These are phyloP conservation scores for Tulasnella sp. DNA, from an alignment of 768 basidiomycete genomes.

Conservation along the genomic window DNA sequence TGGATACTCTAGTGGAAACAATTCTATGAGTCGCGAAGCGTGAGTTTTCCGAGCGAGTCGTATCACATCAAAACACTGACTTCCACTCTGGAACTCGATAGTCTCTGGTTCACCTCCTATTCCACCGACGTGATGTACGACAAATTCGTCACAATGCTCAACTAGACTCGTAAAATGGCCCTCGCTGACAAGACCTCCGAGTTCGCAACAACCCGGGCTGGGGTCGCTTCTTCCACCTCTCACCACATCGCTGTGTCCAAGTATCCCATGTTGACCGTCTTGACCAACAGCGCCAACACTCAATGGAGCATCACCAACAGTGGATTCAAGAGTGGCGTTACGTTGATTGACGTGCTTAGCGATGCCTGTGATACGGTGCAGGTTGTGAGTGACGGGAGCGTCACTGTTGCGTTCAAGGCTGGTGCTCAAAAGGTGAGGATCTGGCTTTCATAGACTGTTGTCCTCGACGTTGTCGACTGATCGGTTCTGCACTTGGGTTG, in stretches of 20 bases:
- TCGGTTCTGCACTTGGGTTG: not conserved
- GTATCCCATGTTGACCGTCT: constrained; percentile 13
- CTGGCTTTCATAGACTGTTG: not conserved
- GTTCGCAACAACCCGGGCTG: constrained; percentile 7
- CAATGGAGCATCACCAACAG: constrained; percentile 2
- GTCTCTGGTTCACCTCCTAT: constrained; percentile 22
- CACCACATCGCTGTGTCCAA: constrained; percentile 16
- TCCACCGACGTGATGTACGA: constrained; percentile 7
- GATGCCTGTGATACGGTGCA: constrained; percentile 6
- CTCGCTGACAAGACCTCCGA: constrained; percentile 10
- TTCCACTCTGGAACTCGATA: not conserved
- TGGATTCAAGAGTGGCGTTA: constrained; percentile 1
- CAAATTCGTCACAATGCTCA: constrained; percentile 21
- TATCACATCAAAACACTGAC: not conserved
- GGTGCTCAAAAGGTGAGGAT: constrained; percentile 17
- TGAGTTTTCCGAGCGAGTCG: not conserved
- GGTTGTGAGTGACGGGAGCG: constrained; percentile 17
- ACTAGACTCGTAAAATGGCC: constrained; percentile 17
- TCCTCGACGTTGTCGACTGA: not conserved
- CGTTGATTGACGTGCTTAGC: constrained; percentile 12
- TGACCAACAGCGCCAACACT: constrained; percentile 9
- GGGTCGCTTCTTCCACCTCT: constrained; percentile 5
- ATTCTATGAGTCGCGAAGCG: constrained; percentile 32
- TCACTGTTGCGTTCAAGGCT: constrained; percentile 1
- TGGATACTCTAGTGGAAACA: constrained; percentile 30